Evolutionary conservation across 805 yeast species (phyloP), one percentile per base, ranked within the genome.

Genomic region (Diddensiella santjacobensis): DNA sequence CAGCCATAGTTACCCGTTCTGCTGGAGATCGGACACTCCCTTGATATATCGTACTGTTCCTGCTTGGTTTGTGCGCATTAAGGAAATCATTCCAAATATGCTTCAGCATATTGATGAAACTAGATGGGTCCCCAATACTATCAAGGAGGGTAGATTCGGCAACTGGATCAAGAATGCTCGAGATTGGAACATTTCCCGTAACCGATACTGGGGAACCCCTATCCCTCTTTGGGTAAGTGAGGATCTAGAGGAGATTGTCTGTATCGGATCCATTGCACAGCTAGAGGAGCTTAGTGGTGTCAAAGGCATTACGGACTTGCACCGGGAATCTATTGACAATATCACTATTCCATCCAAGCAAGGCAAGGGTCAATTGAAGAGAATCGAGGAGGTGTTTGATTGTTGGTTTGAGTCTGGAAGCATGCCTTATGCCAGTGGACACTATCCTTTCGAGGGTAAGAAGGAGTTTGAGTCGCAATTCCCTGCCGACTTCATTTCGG

Each of bases 381-480:
- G 99, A 77, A 78, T 93, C 52, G 98, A 91, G 66, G 98, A 93
- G 71, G 99, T 93, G 41, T 93, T 93, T 65, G 99, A 93, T 73
- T 93, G 99, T 75, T 93, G 99, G 99, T 93, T 93, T 65, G 99
- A 93, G 75, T 88, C 96, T 17, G 99, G 99, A 58, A 84, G 96
- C 44, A 93, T 93, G 99, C 99, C 99, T 54, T 93, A 84, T 60
- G 98, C 97, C 47, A 85, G 96, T 35, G 83, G 85, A 66, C 99
- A 93, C 69, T 93, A 90, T 67, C 99, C 99, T 57, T 93, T 93
- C 67, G 96, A 91, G 71, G 79, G 80, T 64, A 71, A 80, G 65
- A 89, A 87, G 13, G 68, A 67, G 42, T 91, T 91, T 72, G 63
- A 72, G 31, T 66, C 77, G 49, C 78, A 86, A 42, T 95, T 87